phyloP scores from a whole-genome alignment of 352 stramenopile species.

The Globisporangium takayamanum region DNA sequence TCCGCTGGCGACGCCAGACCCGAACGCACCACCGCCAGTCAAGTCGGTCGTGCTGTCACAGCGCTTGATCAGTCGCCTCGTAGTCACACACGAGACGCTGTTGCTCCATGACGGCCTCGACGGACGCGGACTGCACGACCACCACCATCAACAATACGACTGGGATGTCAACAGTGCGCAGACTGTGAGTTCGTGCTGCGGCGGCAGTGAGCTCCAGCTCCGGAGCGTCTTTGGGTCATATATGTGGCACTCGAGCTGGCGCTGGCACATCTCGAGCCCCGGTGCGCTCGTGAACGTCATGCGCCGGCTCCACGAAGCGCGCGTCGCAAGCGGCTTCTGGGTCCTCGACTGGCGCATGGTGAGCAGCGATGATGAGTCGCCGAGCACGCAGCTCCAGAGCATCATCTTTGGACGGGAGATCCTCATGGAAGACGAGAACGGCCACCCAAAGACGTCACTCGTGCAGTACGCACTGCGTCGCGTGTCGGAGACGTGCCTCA shows the following conservation, averaged over 20 bases:
- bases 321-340: conserved; percentile 74
- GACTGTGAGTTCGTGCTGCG: conserved; percentile 57
- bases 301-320: conserved; percentile 60
- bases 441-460: conserved; percentile 60
- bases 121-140: conserved; percentile 7
- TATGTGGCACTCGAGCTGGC: conserved; percentile 85
- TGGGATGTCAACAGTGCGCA: conserved; percentile 3
- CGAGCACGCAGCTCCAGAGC: conserved; percentile 43
- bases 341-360: conserved; percentile 77
- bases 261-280: conserved; percentile 66
- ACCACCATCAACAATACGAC: conserved; percentile 12
- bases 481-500: conserved; percentile 67
- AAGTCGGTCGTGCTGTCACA: conserved; percentile 50
- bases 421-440: conserved; percentile 76
- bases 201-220: conserved; percentile 67
- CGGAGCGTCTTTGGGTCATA: conserved; percentile 79
- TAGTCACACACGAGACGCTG: conserved; percentile 73
- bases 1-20: conserved; percentile 6
- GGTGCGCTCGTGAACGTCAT: conserved; percentile 54
- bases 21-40: neutral
- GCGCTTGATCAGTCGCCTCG: conserved; percentile 70
- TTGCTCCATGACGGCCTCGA: conserved; percentile 38
- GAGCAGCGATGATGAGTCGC: conserved; percentile 39
- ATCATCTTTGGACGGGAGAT: conserved; percentile 82
- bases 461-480: conserved; percentile 76